phyloP scores from a whole-genome alignment of 2,329 filamentous ascomycete genomes.

The Aspergillus sp. region DNA sequence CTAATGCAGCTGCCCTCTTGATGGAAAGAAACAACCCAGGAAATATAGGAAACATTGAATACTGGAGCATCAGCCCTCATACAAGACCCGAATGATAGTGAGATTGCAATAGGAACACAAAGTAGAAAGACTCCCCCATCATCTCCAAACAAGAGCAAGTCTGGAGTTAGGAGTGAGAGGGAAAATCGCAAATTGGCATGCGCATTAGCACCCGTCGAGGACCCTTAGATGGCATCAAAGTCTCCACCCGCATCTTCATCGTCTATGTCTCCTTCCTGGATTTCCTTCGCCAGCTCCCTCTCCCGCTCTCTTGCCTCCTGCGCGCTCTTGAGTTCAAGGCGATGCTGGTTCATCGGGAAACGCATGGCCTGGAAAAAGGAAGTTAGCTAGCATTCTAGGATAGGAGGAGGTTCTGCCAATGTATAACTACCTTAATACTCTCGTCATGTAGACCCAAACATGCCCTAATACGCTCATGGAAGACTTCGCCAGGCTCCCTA shows the following conservation, averaged over 20 bases:
- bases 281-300: slow-evolving; percentile 97
- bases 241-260: slow-evolving; percentile 95
- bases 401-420: slow-evolving; percentile 3
- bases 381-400: not conserved
- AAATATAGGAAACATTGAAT: slow-evolving; percentile 28
- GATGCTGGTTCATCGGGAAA: slow-evolving; percentile 99
- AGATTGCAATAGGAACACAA: slow-evolving; percentile 31
- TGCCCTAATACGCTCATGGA: slow-evolving; percentile 93
- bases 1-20: slow-evolving; percentile 13
- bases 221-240: slow-evolving; percentile 84
- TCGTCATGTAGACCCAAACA: slow-evolving; percentile 93
- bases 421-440: slow-evolving; percentile 81
- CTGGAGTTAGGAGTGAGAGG: slow-evolving; percentile 13
- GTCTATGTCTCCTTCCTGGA: slow-evolving; percentile 94
- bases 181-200: slow-evolving; percentile 18
- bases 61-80: slow-evolving; percentile 26
- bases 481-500: slow-evolving; percentile 90
- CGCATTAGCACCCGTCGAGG: slow-evolving; percentile 13
- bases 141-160: slow-evolving; percentile 3
- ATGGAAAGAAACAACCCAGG: slow-evolving; percentile 22
- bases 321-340: slow-evolving; percentile 94
- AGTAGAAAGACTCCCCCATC: slow-evolving; percentile 23
- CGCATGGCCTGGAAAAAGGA: slow-evolving; percentile 73
- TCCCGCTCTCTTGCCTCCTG: slow-evolving; percentile 97
- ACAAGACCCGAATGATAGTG: slow-evolving; percentile 25